Base-by-base conservation (phyloP, 345 rosid species). In the Syzygium aromaticum region DNA sequence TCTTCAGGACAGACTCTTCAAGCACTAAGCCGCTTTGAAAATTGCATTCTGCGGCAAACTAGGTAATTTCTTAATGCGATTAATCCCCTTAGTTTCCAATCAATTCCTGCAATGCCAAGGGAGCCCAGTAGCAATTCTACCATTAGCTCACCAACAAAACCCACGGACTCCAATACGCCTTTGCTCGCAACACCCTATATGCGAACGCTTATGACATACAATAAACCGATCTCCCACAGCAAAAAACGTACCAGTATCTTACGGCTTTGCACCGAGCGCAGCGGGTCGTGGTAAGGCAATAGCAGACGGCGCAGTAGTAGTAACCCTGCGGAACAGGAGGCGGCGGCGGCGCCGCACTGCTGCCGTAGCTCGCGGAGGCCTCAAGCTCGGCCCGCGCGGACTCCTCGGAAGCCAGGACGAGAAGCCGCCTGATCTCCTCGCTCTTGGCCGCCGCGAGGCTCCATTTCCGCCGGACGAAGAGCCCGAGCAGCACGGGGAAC, bases 251-350 rank as follows among this genome's bases (percentile, higher is more conserved):
- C 99, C 99, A 98, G 90, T 98, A 98, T 63, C 98, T 95, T 87
- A 95, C 97, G 16, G 95, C 87, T 89, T 96, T 98, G 91, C 99
- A 98, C 46, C 88, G 95, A 64, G 99, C 90, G 86, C 99, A 96
- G 23, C 99, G 94, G 15, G 96, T 95, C 4, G 97, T 94, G 77
- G 98, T 96, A 52, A 92, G 95, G 89, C 86, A 89, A 89, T 85
- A 95, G 88, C 99, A 98, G 89, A 98, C 98, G 22, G 93, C 97
- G 51, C 99, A 98, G 30, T 93, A 92, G 30, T 93, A 92, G 90
- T 93, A 93, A 85, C 86, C 89, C 77, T 59, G 67, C 86, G 91
- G 52, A 63, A 27, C 59, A 40, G 85, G 13, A 51, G 85, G 25
- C 43, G 33, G 61, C 23, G 80, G 21, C 2, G 52, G 33, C 49